Percentiles rank a stretch among this genome's conserved stretches.
Conservation (phyloP, 257 asterid species). For the Solanum pimpinellifolium region DNA sequence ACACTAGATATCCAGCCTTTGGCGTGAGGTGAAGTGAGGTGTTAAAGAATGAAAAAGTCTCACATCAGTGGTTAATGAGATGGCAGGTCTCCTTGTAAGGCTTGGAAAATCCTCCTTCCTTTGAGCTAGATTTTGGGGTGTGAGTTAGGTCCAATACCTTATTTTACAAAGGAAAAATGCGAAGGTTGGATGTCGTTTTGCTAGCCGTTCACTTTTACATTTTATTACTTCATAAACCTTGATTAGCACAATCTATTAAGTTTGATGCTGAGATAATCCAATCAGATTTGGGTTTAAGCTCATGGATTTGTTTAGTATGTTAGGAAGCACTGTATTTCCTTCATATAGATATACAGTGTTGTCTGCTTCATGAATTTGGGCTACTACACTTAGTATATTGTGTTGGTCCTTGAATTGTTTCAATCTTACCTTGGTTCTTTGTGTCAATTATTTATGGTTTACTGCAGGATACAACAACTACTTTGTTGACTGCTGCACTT, state of each 20-base stretch:
- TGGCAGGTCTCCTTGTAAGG: neutral
- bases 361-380: neutral
- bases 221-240: neutral
- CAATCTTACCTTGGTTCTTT: neutral
- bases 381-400: neutral
- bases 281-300: neutral
- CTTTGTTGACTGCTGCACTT: conserved; percentile 67
- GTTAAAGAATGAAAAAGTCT: neutral
- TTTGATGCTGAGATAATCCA: neutral
- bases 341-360: neutral
- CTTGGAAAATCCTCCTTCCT: neutral
- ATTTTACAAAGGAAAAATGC: neutral
- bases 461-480: conserved; percentile 72
- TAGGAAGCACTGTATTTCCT: neutral
- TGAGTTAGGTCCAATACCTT: neutral
- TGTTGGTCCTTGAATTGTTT: neutral
- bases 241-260: neutral
- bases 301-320: neutral
- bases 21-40: neutral
- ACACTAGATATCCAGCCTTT: neutral
- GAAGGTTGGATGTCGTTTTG: neutral
- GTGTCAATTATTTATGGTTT: neutral
- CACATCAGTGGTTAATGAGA: neutral
- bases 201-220: neutral
- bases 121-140: neutral